phyloP scores from a whole-genome alignment of 2,329 filamentous ascomycete species.

The Paracoccidioides brasiliensis region DNA sequence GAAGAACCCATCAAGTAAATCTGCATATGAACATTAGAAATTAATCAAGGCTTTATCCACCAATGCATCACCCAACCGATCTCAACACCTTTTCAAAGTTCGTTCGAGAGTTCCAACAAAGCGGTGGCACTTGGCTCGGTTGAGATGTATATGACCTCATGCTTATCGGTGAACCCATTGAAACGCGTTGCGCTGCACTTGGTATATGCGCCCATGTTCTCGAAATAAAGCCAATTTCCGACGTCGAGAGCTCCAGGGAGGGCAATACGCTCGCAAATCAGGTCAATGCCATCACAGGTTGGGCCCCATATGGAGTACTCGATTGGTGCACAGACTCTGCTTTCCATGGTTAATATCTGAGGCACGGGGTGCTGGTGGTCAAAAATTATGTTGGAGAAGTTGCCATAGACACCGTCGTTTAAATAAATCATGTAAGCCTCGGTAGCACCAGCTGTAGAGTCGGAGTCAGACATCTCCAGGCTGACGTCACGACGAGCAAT shows the following conservation, averaged over 20 bases:
- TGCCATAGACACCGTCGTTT: conserved; percentile 95
- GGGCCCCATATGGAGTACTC: conserved; percentile 98
- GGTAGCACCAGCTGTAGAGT: conserved; percentile 44
- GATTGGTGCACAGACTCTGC: conserved; percentile 46
- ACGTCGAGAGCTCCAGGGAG: conserved; percentile 71
- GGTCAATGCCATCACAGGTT: conserved; percentile 94
- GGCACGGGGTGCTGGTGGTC: conserved; percentile 89
- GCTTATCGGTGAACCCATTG: conserved; percentile 88
- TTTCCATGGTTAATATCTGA: conserved; percentile 58
- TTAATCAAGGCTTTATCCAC: no score
- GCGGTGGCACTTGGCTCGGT: conserved; percentile 80
- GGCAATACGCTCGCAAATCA: conserved; percentile 69
- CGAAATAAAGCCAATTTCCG: conserved; percentile 97
- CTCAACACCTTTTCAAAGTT: neutral
- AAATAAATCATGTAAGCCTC: conserved; percentile 88
- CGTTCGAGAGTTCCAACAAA: conserved; percentile 42
- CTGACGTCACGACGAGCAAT: conserved; percentile 80
- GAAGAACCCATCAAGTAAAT: no score
- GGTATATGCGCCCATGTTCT: conserved; percentile 97
- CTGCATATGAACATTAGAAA: no score
- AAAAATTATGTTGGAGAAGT: conserved; percentile 99
- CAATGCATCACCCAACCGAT: neutral
- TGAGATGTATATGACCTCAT: conserved; percentile 88
- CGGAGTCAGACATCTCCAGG: conserved; percentile 9
- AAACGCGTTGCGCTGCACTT: conserved; percentile 96